Percentiles rank a stretch among this genome's conserved stretches.
phyloP scores from a whole-genome alignment of 148 eudicot species.

The Mesembryanthemum crystallinum region DNA sequence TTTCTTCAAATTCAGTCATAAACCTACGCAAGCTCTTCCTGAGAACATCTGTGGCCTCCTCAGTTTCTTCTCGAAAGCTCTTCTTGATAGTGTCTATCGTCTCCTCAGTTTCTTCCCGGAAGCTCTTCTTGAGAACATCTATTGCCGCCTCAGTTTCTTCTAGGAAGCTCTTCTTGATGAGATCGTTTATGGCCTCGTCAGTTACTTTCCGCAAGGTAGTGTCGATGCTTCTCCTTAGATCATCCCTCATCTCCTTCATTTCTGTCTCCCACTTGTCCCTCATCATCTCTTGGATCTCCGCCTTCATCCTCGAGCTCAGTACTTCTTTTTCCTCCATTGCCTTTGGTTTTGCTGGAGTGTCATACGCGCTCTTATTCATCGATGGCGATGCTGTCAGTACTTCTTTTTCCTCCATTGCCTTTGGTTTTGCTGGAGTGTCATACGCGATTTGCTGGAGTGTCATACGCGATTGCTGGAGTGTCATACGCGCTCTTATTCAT shows the following conservation, averaged over 20 bases:
- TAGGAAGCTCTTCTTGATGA: too few species aligned
- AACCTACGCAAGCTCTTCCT: background rate
- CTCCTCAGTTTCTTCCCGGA: too few species aligned
- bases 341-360: background rate
- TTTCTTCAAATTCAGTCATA: background rate
- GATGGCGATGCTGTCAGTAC: too few species aligned
- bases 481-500: too few species aligned
- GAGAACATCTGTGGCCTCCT: background rate
- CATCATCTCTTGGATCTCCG: slow-evolving; percentile 1
- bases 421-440: background rate
- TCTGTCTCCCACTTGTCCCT: background rate
- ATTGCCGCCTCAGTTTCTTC: too few species aligned
- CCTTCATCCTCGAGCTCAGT: background rate
- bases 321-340: background rate
- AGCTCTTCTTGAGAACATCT: too few species aligned
- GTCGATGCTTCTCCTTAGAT: background rate
- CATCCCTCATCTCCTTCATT: slow-evolving; percentile 29
- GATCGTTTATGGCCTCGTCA: too few species aligned
- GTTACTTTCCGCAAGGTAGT: too few species aligned
- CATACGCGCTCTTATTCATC: background rate
- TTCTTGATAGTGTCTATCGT: too few species aligned
- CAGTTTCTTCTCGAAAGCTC: background rate
- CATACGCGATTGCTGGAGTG: too few species aligned
- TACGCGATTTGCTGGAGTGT: too few species aligned
- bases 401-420: background rate